Base-by-base conservation (phyloP, 2,329 filamentous ascomycete species). In the Cladosporium velox region DNA sequence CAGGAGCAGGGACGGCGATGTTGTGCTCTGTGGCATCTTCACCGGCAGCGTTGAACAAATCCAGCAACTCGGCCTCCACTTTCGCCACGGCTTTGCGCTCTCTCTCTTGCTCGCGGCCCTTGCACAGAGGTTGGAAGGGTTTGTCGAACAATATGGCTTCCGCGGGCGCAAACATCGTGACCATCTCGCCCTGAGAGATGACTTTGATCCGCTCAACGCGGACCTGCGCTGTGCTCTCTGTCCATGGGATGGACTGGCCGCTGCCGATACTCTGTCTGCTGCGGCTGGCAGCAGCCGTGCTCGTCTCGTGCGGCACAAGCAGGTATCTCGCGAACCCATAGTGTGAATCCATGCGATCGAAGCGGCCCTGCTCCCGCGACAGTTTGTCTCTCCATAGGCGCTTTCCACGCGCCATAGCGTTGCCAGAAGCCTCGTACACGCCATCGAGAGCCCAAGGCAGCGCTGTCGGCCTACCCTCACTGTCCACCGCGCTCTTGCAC, bases 201-300 rank as follows among this genome's bases (percentile, higher is more conserved):
- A 67, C 60, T 28, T 57, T 35, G 55, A 68, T 61, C 14, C 66
- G 52, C 66, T 69, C 67, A 8, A 69, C 52, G 58, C 67, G 64
- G 55, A 69, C 65, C 41, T 67, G 66, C 2, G 38, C 15, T 12
- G 34, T 26, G 12, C 21, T 24, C 26, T 66, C 38, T 21, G 30
- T 30, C 21, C 4, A 7, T 7, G 32, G 12, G 4, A 32, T 3
- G 2, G 28, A 49, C 47, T 28, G 30, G 26, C 14, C 44, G 14
- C 47, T 34, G 18, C n/a, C 14, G n/a, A 35, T 38, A 18, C 35
- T 54, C 15, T 7, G 18, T 32, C 24, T n/a, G 4, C 24, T 30
- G 60, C 60, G 11, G 12, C 34, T 24, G 11, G n/a, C 5, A 12
- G 47, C 24, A 14, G n/a, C 18, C 11, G 11, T 15, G 15, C 18